Evolutionary conservation across 2,329 filamentous ascomycete genomes (phyloP), one percentile per base, ranked within the genome.

Genomic region (Stachybotrys elegans): DNA sequence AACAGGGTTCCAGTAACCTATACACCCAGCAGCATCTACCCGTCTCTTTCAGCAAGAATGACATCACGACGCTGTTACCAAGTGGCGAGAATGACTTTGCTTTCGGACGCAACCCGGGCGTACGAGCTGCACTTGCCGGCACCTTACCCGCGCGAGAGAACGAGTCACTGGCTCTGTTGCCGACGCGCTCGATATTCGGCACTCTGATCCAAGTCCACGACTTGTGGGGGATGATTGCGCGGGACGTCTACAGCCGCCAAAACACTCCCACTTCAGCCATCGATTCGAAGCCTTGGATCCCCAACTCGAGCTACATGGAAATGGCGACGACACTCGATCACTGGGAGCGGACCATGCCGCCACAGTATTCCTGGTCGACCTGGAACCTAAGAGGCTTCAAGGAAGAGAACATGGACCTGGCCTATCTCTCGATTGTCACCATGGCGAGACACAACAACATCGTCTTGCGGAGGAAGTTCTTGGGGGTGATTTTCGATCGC

Each of bases 381-480:
- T 42, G 40, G 40, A 42, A 42, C 27, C 17, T 42, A 11, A 23
- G 40, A 9, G 40, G 23, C n/a, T 42, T 32, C 27, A 31, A 42
- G 17, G 27, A 19, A 12, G 23, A 42, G 25, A 19, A 19, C 25
- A n/a, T 42, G 6, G 40, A 42, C 21, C 14, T 42, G 3, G 40
- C 40, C 6, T 42, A 42, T 32, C 5, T 34, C n/a, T 42, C 40
- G 17, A 19, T 19, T 14, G 23, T 32, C 8, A 32, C 32, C 16
- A 25, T 34, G 8, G 7, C 22, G 13, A 11, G 23, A 9, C 16
- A 31, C 6, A 22, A 25, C 12, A 42, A 42, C 17, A 32, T 42
- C 6, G 22, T 42, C 16, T 25, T 42, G 9, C n/a, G 40, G 12
- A 25, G 40, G 14, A 42, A 16, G 14, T 32, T 31, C 21, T 19